Evolutionary conservation across 805 yeast genomes (phyloP).

Genomic region (Candida ortonii): DNA sequence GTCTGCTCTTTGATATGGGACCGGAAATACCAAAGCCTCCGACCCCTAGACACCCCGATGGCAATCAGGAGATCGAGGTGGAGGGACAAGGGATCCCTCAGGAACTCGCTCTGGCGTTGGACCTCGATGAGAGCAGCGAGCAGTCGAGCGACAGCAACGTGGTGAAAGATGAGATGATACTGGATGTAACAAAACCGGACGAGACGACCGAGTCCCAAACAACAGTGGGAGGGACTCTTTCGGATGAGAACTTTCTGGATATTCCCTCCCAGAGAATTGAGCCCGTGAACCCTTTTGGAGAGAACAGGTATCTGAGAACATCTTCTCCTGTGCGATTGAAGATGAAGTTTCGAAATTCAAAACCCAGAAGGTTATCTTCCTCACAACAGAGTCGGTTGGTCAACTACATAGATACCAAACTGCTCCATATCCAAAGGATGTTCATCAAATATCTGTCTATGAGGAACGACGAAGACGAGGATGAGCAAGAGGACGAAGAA

Average conservation of each 20-base stretch:
- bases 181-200: constrained; percentile 17
- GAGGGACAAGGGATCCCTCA: constrained; percentile 18
- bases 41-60: constrained; percentile 29
- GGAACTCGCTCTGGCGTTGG: constrained; percentile 25
- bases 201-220: constrained; percentile 13
- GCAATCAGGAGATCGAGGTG: constrained; percentile 27
- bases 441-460: constrained; percentile 40
- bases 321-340: constrained; percentile 23
- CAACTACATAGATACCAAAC: constrained; percentile 51
- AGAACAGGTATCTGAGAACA: constrained; percentile 21
- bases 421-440: constrained; percentile 52
- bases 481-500: constrained; percentile 13
- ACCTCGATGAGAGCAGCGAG: constrained; percentile 18
- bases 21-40: too few relatives aligned
- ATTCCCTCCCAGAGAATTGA: constrained; percentile 8
- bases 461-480: constrained; percentile 28
- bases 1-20: too few relatives aligned
- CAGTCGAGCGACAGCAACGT: constrained; percentile 19
- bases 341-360: constrained; percentile 1
- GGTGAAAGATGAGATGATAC: too few relatives aligned
- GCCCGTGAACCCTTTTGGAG: constrained; percentile 32
- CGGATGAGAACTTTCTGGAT: constrained; percentile 18
- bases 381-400: constrained; percentile 57
- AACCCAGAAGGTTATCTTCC: constrained; percentile 33
- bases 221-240: constrained; percentile 4